phyloP scores from a whole-genome alignment of 2,329 filamentous ascomycete species.

The Trichoderma atrobrunneum region DNA sequence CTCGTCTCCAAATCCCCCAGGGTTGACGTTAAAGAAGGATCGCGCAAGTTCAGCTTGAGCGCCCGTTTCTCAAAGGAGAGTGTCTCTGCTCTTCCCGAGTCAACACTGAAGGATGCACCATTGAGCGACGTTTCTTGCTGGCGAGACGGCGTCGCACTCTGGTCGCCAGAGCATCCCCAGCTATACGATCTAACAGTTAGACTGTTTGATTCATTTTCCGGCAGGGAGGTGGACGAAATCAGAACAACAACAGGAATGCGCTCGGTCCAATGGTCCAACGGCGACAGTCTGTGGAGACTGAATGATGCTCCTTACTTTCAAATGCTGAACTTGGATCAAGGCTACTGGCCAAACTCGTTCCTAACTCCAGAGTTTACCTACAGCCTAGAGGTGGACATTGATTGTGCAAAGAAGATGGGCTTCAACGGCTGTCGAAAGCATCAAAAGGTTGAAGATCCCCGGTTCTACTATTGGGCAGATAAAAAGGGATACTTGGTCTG shows the following conservation, averaged over 20 bases:
- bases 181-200: slow-evolving; percentile 56
- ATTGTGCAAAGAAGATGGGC: slow-evolving; percentile 57
- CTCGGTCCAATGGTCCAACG: slow-evolving; percentile 55
- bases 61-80: slow-evolving; percentile 43
- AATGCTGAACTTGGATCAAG: slow-evolving; percentile 58
- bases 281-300: slow-evolving; percentile 57
- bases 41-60: background rate
- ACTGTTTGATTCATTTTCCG: slow-evolving; percentile 43
- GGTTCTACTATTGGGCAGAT: slow-evolving; percentile 61
- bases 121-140: slow-evolving; percentile 41
- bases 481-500: slow-evolving; percentile 60
- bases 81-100: slow-evolving; percentile 37
- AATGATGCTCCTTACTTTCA: slow-evolving; percentile 61
- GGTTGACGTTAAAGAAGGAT: background rate
- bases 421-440: slow-evolving; percentile 65
- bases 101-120: slow-evolving; percentile 34
- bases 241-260: slow-evolving; percentile 61
- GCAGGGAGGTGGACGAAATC: slow-evolving; percentile 51
- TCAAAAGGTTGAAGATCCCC: slow-evolving; percentile 61
- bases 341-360: slow-evolving; percentile 61
- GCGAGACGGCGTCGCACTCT: slow-evolving; percentile 58
- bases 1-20: slow-evolving; percentile 39
- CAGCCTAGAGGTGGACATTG: slow-evolving; percentile 50
- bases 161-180: slow-evolving; percentile 57
- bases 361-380: slow-evolving; percentile 54